Conservation (phyloP, 2,329 filamentous ascomycete genomes). For the Furcasterigmium furcatum region DNA sequence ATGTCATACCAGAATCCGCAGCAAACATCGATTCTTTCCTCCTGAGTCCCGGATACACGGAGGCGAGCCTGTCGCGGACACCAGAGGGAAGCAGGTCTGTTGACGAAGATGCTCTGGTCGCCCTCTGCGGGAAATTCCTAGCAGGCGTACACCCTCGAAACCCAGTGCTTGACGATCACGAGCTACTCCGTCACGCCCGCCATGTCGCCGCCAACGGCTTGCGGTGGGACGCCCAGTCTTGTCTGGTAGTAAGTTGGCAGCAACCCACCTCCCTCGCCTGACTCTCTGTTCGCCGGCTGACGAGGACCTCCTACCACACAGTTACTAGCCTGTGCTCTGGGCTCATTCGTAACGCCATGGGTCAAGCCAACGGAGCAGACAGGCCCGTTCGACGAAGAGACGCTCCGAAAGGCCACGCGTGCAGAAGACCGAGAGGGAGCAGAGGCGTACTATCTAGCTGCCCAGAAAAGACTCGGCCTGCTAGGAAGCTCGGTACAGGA, state of each 20-base stretch:
- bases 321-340: constrained; percentile 9
- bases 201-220: constrained; percentile 9
- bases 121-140: constrained; percentile 13
- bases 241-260: constrained; percentile 12
- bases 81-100: too few species aligned
- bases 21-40: constrained; percentile 10
- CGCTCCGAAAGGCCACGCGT: neutral
- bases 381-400: neutral
- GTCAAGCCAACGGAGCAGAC: neutral
- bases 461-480: constrained; percentile 15
- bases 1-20: constrained; percentile 6
- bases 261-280: too few species aligned
- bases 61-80: neutral
- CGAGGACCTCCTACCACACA: neutral
- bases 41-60: neutral
- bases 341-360: constrained; percentile 4
- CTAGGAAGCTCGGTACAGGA: constrained; percentile 16
- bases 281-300: neutral
- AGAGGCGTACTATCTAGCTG: constrained; percentile 16
- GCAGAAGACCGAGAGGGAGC: constrained; percentile 5
- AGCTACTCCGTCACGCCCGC: constrained; percentile 13
- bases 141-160: constrained; percentile 16
- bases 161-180: constrained; percentile 14
- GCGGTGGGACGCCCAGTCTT: constrained; percentile 15
- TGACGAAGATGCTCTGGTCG: constrained; percentile 7